Evolutionary conservation across 1,139 yeast species (phyloP).

Genomic region (Pichia sp.): DNA sequence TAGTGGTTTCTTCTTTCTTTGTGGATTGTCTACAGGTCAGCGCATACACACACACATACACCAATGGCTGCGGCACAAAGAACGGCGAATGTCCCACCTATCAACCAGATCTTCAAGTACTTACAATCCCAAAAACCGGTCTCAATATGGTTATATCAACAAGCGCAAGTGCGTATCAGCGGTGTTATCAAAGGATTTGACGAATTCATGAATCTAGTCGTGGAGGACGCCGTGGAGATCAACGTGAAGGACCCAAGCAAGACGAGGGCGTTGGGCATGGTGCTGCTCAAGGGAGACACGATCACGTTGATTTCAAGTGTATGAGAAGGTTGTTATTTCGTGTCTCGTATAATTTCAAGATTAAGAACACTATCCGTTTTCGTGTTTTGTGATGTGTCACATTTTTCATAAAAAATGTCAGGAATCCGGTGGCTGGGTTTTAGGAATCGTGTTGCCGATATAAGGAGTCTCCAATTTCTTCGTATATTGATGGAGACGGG

Average conservation of each 20-base stretch:
- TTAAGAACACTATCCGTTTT: too few species aligned
- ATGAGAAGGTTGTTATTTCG: too few species aligned
- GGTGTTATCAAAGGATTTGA: constrained; percentile 93
- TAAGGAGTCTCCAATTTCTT: too few species aligned
- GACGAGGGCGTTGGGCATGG: constrained; percentile 47
- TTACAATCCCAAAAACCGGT: constrained; percentile 81
- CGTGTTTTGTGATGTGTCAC: constrained; percentile 7
- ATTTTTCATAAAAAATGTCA: not conserved
- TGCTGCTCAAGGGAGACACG: constrained; percentile 90
- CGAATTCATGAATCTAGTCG: constrained; percentile 96
- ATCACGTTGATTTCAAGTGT: constrained; percentile 61
- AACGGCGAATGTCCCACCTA: constrained; percentile 63
- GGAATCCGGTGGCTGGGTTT: not conserved
- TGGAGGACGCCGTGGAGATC: constrained; percentile 84
- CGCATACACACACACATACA: not conserved
- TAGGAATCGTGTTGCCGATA: too few species aligned
- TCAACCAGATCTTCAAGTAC: constrained; percentile 83
- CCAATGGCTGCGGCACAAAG: constrained; percentile 2
- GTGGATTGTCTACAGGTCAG: too few species aligned
- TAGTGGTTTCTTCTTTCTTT: not conserved
- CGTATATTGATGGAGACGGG: too few species aligned
- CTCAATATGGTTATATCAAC: constrained; percentile 87
- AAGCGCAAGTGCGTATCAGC: constrained; percentile 70
- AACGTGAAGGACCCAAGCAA: constrained; percentile 42
- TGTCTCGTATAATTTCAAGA: too few species aligned